Base-by-base conservation (phyloP, 2,329 filamentous ascomycete species). In the Fusarium chlamydosporum region DNA sequence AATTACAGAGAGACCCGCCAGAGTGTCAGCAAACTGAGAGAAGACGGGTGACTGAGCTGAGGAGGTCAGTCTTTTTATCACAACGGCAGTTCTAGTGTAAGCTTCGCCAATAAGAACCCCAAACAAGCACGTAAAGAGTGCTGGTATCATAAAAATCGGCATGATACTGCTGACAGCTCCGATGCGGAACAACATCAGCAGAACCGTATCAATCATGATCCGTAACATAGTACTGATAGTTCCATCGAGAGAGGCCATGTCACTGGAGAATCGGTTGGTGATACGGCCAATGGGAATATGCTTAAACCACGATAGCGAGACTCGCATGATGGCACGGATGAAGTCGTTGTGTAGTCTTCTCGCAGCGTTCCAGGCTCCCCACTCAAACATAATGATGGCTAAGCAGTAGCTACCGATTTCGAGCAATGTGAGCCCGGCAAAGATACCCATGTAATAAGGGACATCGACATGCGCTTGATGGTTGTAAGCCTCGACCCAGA, bases 271-370 rank as follows among this genome's bases (percentile, higher is more conserved):
- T 13, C 86, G 82, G 70, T 87, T 87, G 56, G 84, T 81, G 56
- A 86, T 81, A 40, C 85, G 82, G 13, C 85, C 83, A 16, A 85
- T 80, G 0, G 86, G 82, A 2, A 85, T 81, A 46, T 83, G 76
- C 72, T 86, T 86, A 69, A 85, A 88, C 86, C 86, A 89, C 6
- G 83, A 82, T 11, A 88, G 78, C 1, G 86, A 83, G 5, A 86
- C 86, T 26, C 79, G 78, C 77, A 89, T 79, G 18, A 88, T 78
- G 18, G 84, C 82, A 13, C 77, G 78, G 43, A 88, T 83, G 52
- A 88, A 83, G 51, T 82, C 81, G 15, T 80, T 79, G 76, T 89
- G 86, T 42, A 88, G 80, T 34, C 76, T 80, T 33, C 81, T 80
- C 1, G 85, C 86, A 4, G 86, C 86, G n/a, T 79, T 77, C 86